A percentile compares a stretch with the other conserved stretches of the same genome.
These are phyloP conservation scores for Geosmithia flava DNA, from an alignment of 2,329 filamentous ascomycete genomes.

Conservation along the genomic window DNA sequence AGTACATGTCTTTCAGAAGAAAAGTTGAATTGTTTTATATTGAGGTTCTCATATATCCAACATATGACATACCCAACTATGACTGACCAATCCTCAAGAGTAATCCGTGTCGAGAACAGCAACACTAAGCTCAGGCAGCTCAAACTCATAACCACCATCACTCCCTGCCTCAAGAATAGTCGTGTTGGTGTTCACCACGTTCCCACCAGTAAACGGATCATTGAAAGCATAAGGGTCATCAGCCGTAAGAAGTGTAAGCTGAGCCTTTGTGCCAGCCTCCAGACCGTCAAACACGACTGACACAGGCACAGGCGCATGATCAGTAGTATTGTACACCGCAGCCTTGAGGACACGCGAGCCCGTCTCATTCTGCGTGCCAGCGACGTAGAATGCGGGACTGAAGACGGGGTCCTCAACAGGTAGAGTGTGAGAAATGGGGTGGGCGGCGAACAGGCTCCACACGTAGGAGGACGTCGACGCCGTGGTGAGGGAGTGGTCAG, in stretches of 20 bases:
- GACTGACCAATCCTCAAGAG: not conserved
- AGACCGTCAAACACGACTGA: constrained; percentile 31
- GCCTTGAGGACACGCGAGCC: constrained; percentile 34
- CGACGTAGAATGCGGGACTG: constrained; percentile 35
- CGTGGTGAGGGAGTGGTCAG: constrained; percentile 33
- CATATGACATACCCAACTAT: not conserved
- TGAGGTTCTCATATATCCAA: not conserved
- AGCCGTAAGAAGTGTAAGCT: constrained; percentile 29
- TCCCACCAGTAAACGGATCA: constrained; percentile 28
- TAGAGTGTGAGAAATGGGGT: constrained; percentile 32
- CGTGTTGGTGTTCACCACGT: constrained; percentile 32
- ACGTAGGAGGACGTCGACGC: constrained; percentile 36
- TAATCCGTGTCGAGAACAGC: constrained; percentile 35
- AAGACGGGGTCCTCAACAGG: constrained; percentile 23
- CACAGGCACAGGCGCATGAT: constrained; percentile 28
- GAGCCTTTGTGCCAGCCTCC: constrained; percentile 21
- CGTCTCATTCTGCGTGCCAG: constrained; percentile 28
- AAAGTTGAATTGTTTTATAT: not conserved
- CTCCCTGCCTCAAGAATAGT: constrained; percentile 24
- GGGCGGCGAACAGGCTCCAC: constrained; percentile 34
- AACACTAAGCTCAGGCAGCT: constrained; percentile 40
- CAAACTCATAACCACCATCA: constrained; percentile 37
- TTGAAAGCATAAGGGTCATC: constrained; percentile 29
- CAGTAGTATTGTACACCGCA: constrained; percentile 39
- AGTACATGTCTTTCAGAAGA: not conserved